These are phyloP conservation scores for Rosa chinensis DNA, from an alignment of 306 rosid genomes.

Conservation along the genomic window DNA sequence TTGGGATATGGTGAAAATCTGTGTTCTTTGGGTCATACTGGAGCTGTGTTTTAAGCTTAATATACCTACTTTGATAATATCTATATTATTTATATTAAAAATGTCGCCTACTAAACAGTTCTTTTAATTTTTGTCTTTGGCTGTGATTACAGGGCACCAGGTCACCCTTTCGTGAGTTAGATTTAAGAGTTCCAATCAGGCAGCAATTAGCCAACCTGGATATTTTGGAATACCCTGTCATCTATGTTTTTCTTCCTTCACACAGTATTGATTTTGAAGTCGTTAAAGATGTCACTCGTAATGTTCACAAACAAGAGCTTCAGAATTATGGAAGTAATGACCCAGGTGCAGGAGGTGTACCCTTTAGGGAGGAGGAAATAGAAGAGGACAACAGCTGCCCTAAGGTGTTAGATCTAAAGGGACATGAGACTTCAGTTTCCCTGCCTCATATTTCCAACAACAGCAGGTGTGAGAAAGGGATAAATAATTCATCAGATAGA, in stretches of 20 bases:
- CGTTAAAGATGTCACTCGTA: slow-evolving; percentile 37
- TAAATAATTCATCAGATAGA: slow-evolving; percentile 29
- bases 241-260: slow-evolving; percentile 68
- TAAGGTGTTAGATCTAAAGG: slow-evolving; percentile 55
- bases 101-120: not conserved
- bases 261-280: slow-evolving; percentile 63
- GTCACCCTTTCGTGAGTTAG: slow-evolving; percentile 70
- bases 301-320: slow-evolving; percentile 34
- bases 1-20: not conserved
- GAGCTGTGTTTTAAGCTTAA: not conserved
- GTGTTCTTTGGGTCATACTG: not conserved
- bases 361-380: slow-evolving; percentile 77
- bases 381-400: slow-evolving; percentile 52
- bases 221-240: slow-evolving; percentile 82
- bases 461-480: slow-evolving; percentile 32
- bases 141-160: slow-evolving; percentile 52
- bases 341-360: slow-evolving; percentile 41
- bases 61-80: not conserved
- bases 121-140: not conserved
- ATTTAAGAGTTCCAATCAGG: slow-evolving; percentile 63
- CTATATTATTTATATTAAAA: not conserved
- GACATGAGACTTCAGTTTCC: slow-evolving; percentile 41
- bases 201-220: slow-evolving; percentile 57
- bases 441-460: slow-evolving; percentile 20
- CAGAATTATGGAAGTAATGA: slow-evolving; percentile 32